Conservation (phyloP, 2,329 filamentous ascomycete species). For the Cercospora berteroae region DNA sequence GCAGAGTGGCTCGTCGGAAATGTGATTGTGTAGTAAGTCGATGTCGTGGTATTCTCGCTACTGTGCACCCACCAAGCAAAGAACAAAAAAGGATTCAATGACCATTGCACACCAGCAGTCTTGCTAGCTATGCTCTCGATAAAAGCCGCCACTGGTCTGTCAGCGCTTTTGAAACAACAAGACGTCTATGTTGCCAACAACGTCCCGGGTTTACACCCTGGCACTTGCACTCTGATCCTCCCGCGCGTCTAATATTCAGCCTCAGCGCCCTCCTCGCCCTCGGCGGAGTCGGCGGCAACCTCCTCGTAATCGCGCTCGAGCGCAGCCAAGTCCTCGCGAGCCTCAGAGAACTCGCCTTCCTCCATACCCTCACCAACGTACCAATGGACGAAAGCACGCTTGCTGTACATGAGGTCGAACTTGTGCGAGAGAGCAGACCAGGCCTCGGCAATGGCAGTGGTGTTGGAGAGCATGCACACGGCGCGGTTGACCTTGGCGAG, state of each 20-base stretch:
- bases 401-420: conserved; percentile 99
- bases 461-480: conserved; percentile 99
- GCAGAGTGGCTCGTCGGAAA: not conserved
- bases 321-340: conserved; percentile 95
- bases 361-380: conserved; percentile 99
- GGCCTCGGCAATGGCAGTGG: conserved; percentile 95
- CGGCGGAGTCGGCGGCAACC: conserved; percentile 90
- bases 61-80: conserved; percentile 16
- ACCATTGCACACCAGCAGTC: conserved; percentile 14
- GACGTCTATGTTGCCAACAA: conserved; percentile 10
- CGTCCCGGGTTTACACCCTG: not conserved
- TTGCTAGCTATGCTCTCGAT: conserved; percentile 18
- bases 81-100: conserved; percentile 15
- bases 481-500: conserved; percentile 97
- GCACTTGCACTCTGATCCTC: not conserved
- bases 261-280: conserved; percentile 79
- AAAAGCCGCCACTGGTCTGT: conserved; percentile 7
- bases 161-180: conserved; percentile 7
- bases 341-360: conserved; percentile 99
- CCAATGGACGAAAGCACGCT: conserved; percentile 99
- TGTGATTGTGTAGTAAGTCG: not conserved
- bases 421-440: conserved; percentile 96
- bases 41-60: conserved; percentile 19
- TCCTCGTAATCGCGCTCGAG: conserved; percentile 99
- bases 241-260: conserved; percentile 79